Percentiles rank a stretch among this genome's conserved stretches.
Conservation (phyloP, 2,329 filamentous ascomycete genomes). For the Xylaria sp. region DNA sequence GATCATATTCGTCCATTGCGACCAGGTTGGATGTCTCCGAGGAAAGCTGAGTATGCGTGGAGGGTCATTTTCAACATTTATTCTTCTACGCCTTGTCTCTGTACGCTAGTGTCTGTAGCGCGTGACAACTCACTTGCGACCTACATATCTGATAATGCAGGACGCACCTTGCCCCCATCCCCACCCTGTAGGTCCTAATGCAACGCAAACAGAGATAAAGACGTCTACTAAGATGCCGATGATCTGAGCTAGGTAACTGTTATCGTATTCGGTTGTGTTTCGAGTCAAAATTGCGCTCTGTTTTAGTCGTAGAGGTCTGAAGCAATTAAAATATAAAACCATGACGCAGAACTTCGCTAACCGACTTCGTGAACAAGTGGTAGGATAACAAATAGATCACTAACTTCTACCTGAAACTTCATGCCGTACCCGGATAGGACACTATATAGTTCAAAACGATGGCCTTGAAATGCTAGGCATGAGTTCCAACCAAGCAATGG, state of each 20-base stretch:
- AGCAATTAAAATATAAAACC: neutral
- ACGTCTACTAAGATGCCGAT: neutral
- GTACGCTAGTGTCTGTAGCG: neutral
- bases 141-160: constrained; percentile 7
- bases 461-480: neutral
- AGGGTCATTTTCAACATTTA: neutral
- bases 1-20: constrained; percentile 49
- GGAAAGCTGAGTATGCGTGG: neutral
- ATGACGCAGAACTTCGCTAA: neutral
- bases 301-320: neutral
- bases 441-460: neutral
- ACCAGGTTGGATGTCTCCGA: neutral
- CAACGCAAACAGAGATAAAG: constrained; percentile 17
- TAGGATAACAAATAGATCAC: neutral
- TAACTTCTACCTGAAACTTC: neutral
- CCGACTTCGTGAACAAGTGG: neutral
- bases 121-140: neutral
- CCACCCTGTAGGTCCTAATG: constrained; percentile 4
- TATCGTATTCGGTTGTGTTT: neutral
- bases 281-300: neutral
- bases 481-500: neutral
- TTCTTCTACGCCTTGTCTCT: neutral
- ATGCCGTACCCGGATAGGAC: neutral
- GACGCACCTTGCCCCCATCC: constrained; percentile 4
- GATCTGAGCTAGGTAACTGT: neutral